Base-by-base conservation (phyloP, 768 basidiomycete species). In the Lactifluus subvellereus region DNA sequence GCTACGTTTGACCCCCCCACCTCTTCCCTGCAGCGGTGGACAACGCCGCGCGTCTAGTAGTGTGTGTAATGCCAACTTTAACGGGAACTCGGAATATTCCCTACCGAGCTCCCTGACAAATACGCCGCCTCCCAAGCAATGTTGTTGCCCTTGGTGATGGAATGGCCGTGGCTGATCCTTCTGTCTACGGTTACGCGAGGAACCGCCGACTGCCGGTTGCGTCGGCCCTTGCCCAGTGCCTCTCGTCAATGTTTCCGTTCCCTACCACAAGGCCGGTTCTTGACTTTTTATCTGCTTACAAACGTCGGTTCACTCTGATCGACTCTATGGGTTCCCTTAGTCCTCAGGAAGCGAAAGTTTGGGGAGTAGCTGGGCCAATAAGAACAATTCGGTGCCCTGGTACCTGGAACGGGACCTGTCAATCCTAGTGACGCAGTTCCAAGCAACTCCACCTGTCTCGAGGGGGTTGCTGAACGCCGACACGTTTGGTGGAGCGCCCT, bases 351-450 rank as follows among this genome's bases (percentile, higher is more conserved):
- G 57, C 30, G 54, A 58, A 55, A 35, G 14, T 42, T 53, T 47
- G 14, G 43, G 35, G 11, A 33, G 45, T 18, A 18, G 57, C 52
- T 33, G 30, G 50, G 56, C n/a, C 32, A 30, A 47, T 37, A 37
- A 48, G 30, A 54, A 37, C n/a, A 43, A 48, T 45, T n/a, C 10
- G 11, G 8, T 30, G 62, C 62, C 62, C 58, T 60, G 58, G 62
- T 64, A 51, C 62, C 62, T 59, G 53, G 48, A 55, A 64, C 49
- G 53, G 53, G 48, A 49, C 57, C 62, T 64, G 58, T 59, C 47
- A 59, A 50, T 42, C 16, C 33, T 40, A 48, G 30, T 32, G 57
- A 62, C 27, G 32, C 52, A 48, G 48, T 53, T 54, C 62, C 40
- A 55, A 59, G 58, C 47, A 55, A 54, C 35, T 27, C 55, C 20